Evolutionary conservation across 306 rosid genomes (phyloP).

Genomic region (Purshia tridentata): DNA sequence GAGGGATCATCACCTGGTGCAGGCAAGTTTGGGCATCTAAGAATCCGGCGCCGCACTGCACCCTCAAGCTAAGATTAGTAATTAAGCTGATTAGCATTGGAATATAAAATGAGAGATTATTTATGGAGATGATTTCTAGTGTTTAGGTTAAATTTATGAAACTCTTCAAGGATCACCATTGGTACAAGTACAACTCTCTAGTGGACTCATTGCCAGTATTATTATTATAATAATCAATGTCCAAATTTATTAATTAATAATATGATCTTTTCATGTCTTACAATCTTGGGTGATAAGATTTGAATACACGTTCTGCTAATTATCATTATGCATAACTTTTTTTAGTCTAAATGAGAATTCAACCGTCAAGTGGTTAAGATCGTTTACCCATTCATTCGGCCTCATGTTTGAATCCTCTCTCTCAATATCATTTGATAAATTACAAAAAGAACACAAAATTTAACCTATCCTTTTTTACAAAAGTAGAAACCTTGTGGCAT

Average conservation of each 20-base stretch:
- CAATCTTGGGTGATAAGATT: neutral
- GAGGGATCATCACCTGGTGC: constrained; percentile 98
- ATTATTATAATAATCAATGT: neutral
- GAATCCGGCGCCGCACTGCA: constrained; percentile 46
- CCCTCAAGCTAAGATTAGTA: constrained; percentile 8
- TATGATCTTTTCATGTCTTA: neutral
- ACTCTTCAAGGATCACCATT: neutral
- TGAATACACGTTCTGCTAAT: too few relatives aligned
- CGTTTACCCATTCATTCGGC: too few relatives aligned
- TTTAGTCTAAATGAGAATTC: too few relatives aligned
- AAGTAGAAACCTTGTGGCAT: too few relatives aligned
- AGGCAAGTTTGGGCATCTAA: constrained; percentile 75
- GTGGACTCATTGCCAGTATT: neutral
- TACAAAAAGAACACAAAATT: too few relatives aligned
- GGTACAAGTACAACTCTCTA: neutral
- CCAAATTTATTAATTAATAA: neutral
- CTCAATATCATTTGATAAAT: too few relatives aligned
- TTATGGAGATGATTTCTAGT: neutral
- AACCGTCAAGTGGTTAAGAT: too few relatives aligned
- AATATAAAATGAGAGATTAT: neutral
- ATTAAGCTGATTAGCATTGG: neutral
- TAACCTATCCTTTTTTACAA: too few relatives aligned
- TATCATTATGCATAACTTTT: too few relatives aligned
- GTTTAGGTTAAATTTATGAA: neutral
- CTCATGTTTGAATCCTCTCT: too few relatives aligned